Conservation (phyloP, 257 asterid genomes). For the Scutellaria baicalensis region DNA sequence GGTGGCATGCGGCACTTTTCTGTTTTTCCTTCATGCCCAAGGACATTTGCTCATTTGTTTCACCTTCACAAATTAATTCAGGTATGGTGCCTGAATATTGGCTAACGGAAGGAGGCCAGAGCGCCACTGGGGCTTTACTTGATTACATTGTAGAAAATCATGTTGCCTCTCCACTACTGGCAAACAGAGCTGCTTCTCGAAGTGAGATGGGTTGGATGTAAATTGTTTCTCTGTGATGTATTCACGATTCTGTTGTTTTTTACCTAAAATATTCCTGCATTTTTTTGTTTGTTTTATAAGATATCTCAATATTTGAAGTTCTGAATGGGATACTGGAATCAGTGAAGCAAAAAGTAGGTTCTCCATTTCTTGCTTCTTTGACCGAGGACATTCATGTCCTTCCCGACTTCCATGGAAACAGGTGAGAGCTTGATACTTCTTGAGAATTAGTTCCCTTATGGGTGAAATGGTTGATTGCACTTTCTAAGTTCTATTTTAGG, state of each 20-base stretch:
- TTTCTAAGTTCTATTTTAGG: constrained; percentile 41
- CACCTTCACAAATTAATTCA: constrained; percentile 24
- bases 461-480: constrained; percentile 1
- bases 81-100: constrained; percentile 98
- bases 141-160: constrained; percentile 78
- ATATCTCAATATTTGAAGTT: constrained; percentile 66
- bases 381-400: constrained; percentile 73
- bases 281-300: constrained; percentile 30
- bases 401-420: constrained; percentile 98
- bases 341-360: constrained; percentile 43
- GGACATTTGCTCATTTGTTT: constrained; percentile 7
- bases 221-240: not conserved
- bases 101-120: constrained; percentile 99
- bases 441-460: not conserved
- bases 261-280: not conserved
- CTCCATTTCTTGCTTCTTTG: constrained; percentile 74
- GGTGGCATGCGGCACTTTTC: not conserved
- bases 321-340: constrained; percentile 75
- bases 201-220: constrained; percentile 40
- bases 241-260: not conserved
- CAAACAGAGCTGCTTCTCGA: constrained; percentile 85
- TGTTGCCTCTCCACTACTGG: constrained; percentile 73
- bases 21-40: not conserved
- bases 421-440: constrained; percentile 37
- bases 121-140: constrained; percentile 89